Percentiles rank a stretch among this genome's conserved stretches.
These are phyloP conservation scores for Cryoendolithus antarcticus DNA, from an alignment of 2,329 filamentous ascomycete genomes.

Conservation along the genomic window DNA sequence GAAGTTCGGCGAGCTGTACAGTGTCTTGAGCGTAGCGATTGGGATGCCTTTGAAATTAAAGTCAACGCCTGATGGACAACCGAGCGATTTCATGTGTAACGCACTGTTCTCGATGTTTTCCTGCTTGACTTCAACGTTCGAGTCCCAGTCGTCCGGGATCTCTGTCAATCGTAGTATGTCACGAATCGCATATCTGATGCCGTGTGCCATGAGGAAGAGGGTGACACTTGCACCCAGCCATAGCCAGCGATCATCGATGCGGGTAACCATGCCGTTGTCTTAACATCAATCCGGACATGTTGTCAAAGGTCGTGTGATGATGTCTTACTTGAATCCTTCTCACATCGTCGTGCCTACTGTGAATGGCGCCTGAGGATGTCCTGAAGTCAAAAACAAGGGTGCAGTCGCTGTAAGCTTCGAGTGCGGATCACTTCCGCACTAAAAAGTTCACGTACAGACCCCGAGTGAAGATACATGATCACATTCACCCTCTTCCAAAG, in stretches of 20 bases:
- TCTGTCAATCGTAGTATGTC: constrained; percentile 52
- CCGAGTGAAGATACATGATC: no score
- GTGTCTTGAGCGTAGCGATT: constrained; percentile 27
- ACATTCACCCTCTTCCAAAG: no score
- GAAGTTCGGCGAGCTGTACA: constrained; percentile 29
- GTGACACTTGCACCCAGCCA: constrained; percentile 41
- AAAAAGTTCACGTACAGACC: no score
- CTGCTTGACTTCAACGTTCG: constrained; percentile 45
- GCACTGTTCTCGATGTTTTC: constrained; percentile 55
- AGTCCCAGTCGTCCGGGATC: constrained; percentile 46
- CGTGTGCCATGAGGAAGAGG: constrained; percentile 45
- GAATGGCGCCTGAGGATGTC: no score
- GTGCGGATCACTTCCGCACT: no score
- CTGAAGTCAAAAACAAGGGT: no score
- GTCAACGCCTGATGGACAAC: background rate
- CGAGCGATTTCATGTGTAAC: no score
- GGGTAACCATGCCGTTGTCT: constrained; percentile 18
- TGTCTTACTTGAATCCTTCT: no score
- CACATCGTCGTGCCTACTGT: no score
- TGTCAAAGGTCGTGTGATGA: no score
- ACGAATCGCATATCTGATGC: constrained; percentile 47
- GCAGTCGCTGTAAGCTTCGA: no score
- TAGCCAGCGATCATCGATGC: constrained; percentile 33
- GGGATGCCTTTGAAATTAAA: constrained; percentile 23
- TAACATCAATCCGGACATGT: no score